Base-by-base conservation (phyloP, 441 rosid species). In the Viola pubescens region DNA sequence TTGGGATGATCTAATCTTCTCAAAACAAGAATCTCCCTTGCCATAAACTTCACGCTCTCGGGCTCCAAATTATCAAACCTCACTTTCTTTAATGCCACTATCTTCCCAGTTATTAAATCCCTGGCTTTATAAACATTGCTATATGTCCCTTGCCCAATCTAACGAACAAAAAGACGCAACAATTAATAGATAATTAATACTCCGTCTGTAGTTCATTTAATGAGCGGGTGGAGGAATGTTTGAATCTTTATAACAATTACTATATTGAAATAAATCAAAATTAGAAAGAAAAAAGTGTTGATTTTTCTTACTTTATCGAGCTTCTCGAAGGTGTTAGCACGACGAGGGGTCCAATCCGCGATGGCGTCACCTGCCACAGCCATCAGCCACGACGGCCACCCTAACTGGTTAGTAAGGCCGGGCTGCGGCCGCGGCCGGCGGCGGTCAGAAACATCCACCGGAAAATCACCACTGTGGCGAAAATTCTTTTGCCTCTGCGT, bases 111-210 rank as follows among this genome's bases (percentile, higher is more conserved):
- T 41, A 80, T 26, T 44, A 86, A 79, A 80, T 90, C 97, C 48
- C 79, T 77, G 0, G 97, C 97, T 66, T 88, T 90, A 73, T 90
- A 90, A 64, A 90, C 97, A 77, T 88, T 84, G 67, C 97, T 88
- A 44, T 91, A 91, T 0, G 95, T 91, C 8, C 98, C 98, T 73
- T 88, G 90, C 44, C 98, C 98, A 66, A 91, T 86, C 98, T 91
- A 70, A 16, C 16, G 37, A 53, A 51, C 46, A 55, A 42, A 8
- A 41, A 14, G 47, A 45, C 43, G 52, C 2, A 46, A 40, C 14
- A 9, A 12, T 37, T 8, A 46, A 43, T 43, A 12, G 49, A 46
- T 8, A 46, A 1, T 26, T 26, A 26, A 26, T 26, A 26, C 34
- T 26, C 34, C 3, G 34, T 26, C 1, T 26, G 34, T 26, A 26